Conservation (phyloP, 305 asterid species). For the Euphrasia arctica region DNA sequence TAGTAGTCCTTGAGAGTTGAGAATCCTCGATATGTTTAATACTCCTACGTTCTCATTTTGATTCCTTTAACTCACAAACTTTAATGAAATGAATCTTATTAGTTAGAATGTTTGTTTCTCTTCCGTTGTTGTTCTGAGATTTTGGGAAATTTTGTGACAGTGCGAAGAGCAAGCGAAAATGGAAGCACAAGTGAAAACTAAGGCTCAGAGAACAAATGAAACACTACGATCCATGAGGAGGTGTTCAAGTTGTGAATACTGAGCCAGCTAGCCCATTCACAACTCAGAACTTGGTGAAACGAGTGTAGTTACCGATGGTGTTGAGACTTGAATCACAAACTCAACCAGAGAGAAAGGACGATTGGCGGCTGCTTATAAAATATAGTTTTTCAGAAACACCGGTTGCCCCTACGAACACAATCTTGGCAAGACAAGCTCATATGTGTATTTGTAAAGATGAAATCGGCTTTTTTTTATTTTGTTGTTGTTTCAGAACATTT, state of each 20-base stretch:
- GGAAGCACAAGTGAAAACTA: conserved; percentile 30
- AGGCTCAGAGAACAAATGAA: conserved; percentile 35
- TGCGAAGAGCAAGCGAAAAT: conserved; percentile 32
- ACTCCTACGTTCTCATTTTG: too few species aligned
- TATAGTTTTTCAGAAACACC: too few species aligned
- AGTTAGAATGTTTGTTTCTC: not conserved
- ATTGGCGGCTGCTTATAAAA: too few species aligned
- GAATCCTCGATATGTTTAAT: too few species aligned
- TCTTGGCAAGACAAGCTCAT: too few species aligned
- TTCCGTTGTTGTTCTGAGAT: not conserved
- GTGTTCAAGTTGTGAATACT: conserved; percentile 34
- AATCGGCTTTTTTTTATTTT: too few species aligned
- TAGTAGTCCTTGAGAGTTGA: too few species aligned
- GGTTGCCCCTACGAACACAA: too few species aligned
- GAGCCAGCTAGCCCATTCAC: conserved; percentile 1
- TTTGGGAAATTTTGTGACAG: conserved; percentile 27
- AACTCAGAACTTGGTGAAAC: not conserved
- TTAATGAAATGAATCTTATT: too few species aligned
- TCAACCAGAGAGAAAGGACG: not conserved
- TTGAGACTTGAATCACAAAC: not conserved
- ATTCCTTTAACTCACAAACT: too few species aligned
- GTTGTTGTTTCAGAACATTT: too few species aligned
- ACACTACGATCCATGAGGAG: conserved; percentile 40
- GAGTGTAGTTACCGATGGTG: not conserved
- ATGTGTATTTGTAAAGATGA: too few species aligned